Evolutionary conservation across 2,329 filamentous ascomycete genomes (phyloP).

Genomic region (Stachybotrys chartarum): DNA sequence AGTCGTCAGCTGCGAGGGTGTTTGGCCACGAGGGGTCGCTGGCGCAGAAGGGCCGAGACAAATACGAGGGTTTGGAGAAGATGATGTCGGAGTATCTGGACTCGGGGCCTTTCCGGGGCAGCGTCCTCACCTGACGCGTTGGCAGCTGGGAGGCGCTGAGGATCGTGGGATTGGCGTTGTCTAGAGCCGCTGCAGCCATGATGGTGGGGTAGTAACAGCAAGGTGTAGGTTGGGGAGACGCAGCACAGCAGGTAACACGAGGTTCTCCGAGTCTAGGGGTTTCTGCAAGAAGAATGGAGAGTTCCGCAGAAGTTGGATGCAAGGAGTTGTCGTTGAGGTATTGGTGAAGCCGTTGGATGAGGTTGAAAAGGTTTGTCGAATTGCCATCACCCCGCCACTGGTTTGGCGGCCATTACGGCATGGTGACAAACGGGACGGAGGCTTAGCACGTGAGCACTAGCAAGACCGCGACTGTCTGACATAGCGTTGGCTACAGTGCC

Average conservation of each 20-base stretch:
- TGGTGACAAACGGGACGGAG: constrained; percentile 7
- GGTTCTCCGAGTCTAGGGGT: too few relatives aligned
- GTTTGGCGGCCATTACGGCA: too few relatives aligned
- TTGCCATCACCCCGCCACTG: too few relatives aligned
- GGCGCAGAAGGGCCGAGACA: constrained; percentile 30
- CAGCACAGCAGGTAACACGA: too few relatives aligned
- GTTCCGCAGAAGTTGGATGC: too few relatives aligned
- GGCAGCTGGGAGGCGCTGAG: constrained; percentile 83
- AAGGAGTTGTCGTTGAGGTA: too few relatives aligned
- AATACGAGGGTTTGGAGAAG: constrained; percentile 36
- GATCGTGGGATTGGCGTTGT: constrained; percentile 91
- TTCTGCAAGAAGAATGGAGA: too few relatives aligned
- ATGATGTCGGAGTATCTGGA: constrained; percentile 40
- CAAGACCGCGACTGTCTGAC: too few relatives aligned
- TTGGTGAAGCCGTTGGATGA: too few relatives aligned
- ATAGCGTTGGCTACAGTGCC: too few relatives aligned
- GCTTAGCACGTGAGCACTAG: constrained; percentile 4
- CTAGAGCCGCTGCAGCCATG: constrained; percentile 28
- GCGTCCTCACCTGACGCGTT: constrained; percentile 54
- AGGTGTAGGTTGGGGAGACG: too few relatives aligned
- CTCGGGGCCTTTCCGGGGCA: constrained; percentile 38
- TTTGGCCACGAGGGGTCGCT: constrained; percentile 26
- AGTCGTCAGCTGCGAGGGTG: constrained; percentile 45
- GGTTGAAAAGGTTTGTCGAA: too few relatives aligned
- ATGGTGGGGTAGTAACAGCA: background rate